A percentile compares a stretch with the other conserved stretches of the same genome.
phyloP scores from a whole-genome alignment of 2,329 filamentous ascomycete species.

The Penicillium vulpinum region DNA sequence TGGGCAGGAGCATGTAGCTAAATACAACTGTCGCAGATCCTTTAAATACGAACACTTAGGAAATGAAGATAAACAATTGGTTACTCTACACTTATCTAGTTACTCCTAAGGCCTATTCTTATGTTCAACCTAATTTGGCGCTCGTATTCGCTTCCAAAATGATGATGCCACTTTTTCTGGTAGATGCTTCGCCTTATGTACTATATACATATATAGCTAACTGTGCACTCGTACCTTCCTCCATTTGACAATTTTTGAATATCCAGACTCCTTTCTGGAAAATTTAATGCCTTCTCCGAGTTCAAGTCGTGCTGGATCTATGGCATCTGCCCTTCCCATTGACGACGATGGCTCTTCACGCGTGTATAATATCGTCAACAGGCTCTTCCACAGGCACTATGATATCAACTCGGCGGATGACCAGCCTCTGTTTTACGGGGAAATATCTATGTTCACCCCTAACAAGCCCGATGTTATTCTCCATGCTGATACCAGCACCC shows the following conservation, averaged over 20 bases:
- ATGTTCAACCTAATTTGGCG: background rate
- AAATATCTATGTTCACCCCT: slow-evolving; percentile 14
- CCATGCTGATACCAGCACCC: slow-evolving; percentile 10
- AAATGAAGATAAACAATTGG: too few species aligned
- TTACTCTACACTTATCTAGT: background rate
- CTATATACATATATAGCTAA: background rate
- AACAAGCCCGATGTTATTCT: slow-evolving; percentile 20
- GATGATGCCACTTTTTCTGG: background rate
- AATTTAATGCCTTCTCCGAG: slow-evolving; percentile 7
- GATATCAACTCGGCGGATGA: slow-evolving; percentile 16
- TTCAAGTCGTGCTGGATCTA: slow-evolving; percentile 10
- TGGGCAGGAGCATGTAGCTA: background rate
- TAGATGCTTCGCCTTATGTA: background rate
- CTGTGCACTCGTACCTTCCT: background rate
- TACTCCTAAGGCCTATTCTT: background rate
- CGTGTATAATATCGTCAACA: slow-evolving; percentile 13
- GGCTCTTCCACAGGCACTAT: slow-evolving; percentile 14
- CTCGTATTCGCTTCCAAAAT: slow-evolving; percentile 1
- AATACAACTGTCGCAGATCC: background rate
- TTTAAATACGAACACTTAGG: background rate
- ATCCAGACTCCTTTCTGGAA: background rate
- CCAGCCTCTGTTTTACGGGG: slow-evolving; percentile 9
- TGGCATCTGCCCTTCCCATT: slow-evolving; percentile 6
- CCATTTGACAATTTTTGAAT: background rate
- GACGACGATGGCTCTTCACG: slow-evolving; percentile 6